phyloP scores from a whole-genome alignment of 768 basidiomycete species.

The Trametes villosa region DNA sequence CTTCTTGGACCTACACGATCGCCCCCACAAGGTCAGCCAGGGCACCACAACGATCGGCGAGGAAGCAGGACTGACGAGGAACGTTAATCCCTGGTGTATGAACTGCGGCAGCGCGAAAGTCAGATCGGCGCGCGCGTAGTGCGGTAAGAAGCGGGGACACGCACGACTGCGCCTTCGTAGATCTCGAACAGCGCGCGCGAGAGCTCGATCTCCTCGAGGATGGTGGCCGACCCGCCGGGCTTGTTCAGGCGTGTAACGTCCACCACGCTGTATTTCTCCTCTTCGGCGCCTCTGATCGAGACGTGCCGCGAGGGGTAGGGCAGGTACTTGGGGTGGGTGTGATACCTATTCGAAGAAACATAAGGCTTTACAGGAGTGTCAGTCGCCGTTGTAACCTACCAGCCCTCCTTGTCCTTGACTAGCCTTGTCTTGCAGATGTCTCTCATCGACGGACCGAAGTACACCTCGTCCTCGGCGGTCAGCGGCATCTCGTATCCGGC shows the following conservation, averaged over 20 bases:
- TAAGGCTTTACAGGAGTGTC: neutral
- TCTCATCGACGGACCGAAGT: constrained; percentile 68
- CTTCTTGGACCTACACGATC: constrained; percentile 65
- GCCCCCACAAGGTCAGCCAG: neutral
- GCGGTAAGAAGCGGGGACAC: constrained; percentile 26
- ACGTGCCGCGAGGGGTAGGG: constrained; percentile 77
- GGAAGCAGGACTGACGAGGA: constrained; percentile 54
- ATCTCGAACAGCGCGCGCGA: constrained; percentile 86
- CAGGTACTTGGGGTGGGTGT: constrained; percentile 76
- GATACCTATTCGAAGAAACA: constrained; percentile 61
- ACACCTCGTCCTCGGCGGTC: constrained; percentile 61
- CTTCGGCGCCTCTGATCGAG: constrained; percentile 74
- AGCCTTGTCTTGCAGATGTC: constrained; percentile 67
- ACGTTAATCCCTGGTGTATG: constrained; percentile 86
- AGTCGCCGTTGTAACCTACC: constrained; percentile 47
- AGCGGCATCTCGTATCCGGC: constrained; percentile 88
- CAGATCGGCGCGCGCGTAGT: neutral
- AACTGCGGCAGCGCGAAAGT: constrained; percentile 50
- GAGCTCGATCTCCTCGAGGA: constrained; percentile 83
- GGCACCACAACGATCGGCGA: neutral
- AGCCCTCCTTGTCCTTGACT: constrained; percentile 75
- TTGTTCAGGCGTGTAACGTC: constrained; percentile 54
- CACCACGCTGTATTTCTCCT: constrained; percentile 79
- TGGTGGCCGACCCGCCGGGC: constrained; percentile 41
- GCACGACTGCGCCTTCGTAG: constrained; percentile 86